These are phyloP conservation scores for Nadsonia fulvescens DNA, from an alignment of 805 yeast genomes.

Conservation along the genomic window DNA sequence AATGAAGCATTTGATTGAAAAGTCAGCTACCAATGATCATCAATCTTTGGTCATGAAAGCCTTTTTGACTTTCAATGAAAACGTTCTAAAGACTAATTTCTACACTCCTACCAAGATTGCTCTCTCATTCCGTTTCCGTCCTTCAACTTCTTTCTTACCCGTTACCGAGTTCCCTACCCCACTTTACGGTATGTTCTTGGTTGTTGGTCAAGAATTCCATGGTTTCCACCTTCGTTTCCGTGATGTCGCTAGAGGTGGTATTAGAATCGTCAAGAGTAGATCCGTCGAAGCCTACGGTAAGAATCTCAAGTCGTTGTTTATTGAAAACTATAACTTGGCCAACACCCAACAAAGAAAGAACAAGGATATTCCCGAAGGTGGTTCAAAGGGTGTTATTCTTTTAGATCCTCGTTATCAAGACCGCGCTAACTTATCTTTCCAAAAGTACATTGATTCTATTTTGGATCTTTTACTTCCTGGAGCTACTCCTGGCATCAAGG, in stretches of 20 bases:
- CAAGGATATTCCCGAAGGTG: slow-evolving; percentile 98
- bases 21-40: slow-evolving; percentile 59
- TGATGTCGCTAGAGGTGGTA: slow-evolving; percentile 97
- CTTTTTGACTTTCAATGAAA: slow-evolving; percentile 64
- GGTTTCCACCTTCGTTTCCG: slow-evolving; percentile 96
- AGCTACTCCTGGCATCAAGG: slow-evolving; percentile 57
- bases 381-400: slow-evolving; percentile 91
- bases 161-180: slow-evolving; percentile 74
- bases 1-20: slow-evolving; percentile 46
- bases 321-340: slow-evolving; percentile 91
- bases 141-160: slow-evolving; percentile 77
- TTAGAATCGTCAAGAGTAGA: slow-evolving; percentile 80
- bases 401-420: slow-evolving; percentile 55
- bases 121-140: slow-evolving; percentile 80
- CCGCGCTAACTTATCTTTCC: slow-evolving; percentile 68
- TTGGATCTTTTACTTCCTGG: slow-evolving; percentile 68
- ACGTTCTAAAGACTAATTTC: slow-evolving; percentile 83
- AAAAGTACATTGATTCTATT: slow-evolving; percentile 81
- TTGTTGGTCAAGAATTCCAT: slow-evolving; percentile 90
- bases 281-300: slow-evolving; percentile 68
- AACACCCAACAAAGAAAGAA: slow-evolving; percentile 91
- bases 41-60: slow-evolving; percentile 70
- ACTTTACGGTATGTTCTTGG: slow-evolving; percentile 87
- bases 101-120: slow-evolving; percentile 91
- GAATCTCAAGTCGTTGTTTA: slow-evolving; percentile 77